A percentile compares a stretch with the other conserved stretches of the same genome.
phyloP scores from a whole-genome alignment of 441 rosid genomes.

The Macaranga tanarius region DNA sequence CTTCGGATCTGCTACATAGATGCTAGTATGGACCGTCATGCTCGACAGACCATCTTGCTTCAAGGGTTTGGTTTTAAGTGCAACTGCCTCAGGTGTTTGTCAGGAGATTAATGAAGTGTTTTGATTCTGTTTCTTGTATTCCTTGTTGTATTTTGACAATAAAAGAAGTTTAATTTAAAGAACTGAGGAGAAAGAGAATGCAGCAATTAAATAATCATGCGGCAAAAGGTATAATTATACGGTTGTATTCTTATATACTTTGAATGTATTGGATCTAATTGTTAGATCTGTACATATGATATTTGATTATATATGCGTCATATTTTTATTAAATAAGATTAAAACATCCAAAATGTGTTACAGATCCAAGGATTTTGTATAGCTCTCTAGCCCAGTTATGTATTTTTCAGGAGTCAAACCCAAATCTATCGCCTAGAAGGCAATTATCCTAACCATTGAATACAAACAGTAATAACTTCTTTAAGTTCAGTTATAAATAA shows the following conservation, averaged over 20 bases:
- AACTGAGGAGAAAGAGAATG: background rate
- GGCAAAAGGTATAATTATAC: too few relatives aligned
- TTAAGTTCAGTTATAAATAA: too few relatives aligned
- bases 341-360: too few relatives aligned
- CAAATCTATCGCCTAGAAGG: constrained; percentile 99
- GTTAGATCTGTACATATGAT: too few relatives aligned
- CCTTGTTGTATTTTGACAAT: background rate
- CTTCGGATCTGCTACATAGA: constrained; percentile 85
- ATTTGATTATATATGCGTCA: too few relatives aligned
- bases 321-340: rapidly evolving
- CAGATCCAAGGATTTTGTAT: too few relatives aligned
- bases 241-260: too few relatives aligned
- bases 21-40: constrained; percentile 70
- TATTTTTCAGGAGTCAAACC: constrained; percentile 64
- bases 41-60: constrained; percentile 53
- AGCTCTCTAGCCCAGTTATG: too few relatives aligned
- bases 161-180: background rate
- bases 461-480: constrained; percentile 42
- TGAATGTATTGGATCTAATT: too few relatives aligned
- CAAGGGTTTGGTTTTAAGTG: constrained; percentile 78
- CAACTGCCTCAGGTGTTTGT: constrained; percentile 60
- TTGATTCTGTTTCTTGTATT: background rate
- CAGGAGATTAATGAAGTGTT: constrained; percentile 44
- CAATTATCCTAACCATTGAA: constrained; percentile 99
- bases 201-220: background rate